These are phyloP conservation scores for Dorcoceras hygrometricum DNA, from an alignment of 257 asterid genomes.

Conservation along the genomic window DNA sequence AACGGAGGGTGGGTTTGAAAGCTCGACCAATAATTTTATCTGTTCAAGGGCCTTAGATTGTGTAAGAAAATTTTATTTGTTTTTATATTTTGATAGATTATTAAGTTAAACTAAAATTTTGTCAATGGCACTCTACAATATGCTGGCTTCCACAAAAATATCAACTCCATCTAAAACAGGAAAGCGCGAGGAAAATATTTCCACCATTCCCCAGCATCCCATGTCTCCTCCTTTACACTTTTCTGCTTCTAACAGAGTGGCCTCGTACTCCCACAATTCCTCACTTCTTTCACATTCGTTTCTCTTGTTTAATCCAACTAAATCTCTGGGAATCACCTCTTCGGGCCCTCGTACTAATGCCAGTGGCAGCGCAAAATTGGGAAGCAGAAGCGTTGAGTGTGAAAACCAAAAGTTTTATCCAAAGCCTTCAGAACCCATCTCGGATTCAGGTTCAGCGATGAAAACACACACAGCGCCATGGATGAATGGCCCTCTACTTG, in stretches of 20 bases:
- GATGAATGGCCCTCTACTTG: constrained; percentile 74
- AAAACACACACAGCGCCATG: constrained; percentile 94
- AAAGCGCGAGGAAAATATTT: neutral
- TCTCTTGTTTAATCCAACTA: constrained; percentile 23
- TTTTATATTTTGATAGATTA: no score
- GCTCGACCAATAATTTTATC: no score
- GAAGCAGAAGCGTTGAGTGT: constrained; percentile 23
- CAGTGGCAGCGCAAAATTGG: constrained; percentile 19
- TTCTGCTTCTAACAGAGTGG: constrained; percentile 34
- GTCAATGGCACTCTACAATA: no score
- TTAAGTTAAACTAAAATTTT: no score
- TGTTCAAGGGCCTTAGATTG: no score
- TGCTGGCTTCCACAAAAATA: no score
- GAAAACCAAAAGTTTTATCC: constrained; percentile 24
- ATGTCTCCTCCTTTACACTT: constrained; percentile 42
- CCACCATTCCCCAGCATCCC: constrained; percentile 16
- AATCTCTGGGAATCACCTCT: constrained; percentile 18
- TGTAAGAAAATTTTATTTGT: no score
- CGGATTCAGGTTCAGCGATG: constrained; percentile 35
- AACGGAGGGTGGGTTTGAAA: no score
- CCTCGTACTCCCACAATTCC: constrained; percentile 30
- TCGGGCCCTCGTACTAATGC: constrained; percentile 27
- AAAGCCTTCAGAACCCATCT: constrained; percentile 29
- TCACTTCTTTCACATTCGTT: constrained; percentile 26
- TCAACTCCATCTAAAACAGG: no score